phyloP scores from a whole-genome alignment of 2,329 filamentous ascomycete species.

The Fonsecaea erecta region DNA sequence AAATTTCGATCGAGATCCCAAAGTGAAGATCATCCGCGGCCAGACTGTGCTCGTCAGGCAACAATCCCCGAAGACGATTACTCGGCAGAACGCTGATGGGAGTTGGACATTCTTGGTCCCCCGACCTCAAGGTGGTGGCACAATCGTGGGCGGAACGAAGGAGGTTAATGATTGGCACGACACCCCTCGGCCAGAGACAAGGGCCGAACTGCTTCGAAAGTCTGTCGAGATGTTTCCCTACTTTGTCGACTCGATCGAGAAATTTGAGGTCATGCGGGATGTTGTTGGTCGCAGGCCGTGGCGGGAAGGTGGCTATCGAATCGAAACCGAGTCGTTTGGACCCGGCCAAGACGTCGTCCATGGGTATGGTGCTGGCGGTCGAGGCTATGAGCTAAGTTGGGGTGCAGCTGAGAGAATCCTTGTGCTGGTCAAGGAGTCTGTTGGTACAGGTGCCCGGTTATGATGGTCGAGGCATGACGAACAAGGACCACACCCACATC shows the following conservation, averaged over 20 bases:
- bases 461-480: too few species aligned
- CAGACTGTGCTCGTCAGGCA: conserved; percentile 56
- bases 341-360: conserved; percentile 50
- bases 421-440: conserved; percentile 26
- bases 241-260: conserved; percentile 40
- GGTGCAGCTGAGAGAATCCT: conserved; percentile 54
- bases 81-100: conserved; percentile 66
- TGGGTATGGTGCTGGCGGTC: conserved; percentile 64
- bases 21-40: conserved; percentile 51
- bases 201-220: conserved; percentile 54
- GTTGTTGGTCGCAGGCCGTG: conserved; percentile 53
- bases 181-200: conserved; percentile 53
- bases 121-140: conserved; percentile 65
- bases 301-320: conserved; percentile 54
- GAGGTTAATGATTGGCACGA: conserved; percentile 62
- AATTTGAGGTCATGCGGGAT: conserved; percentile 52
- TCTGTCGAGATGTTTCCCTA: conserved; percentile 50
- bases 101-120: conserved; percentile 68
- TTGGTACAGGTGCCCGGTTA: conserved; percentile 9
- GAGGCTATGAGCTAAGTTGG: conserved; percentile 67
- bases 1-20: conserved; percentile 49
- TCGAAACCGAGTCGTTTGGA: conserved; percentile 55
- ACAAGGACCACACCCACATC: not conserved
- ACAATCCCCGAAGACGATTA: conserved; percentile 54
- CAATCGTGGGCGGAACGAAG: conserved; percentile 69